phyloP scores from a whole-genome alignment of 768 basidiomycete genomes.

The Tulasnella sp. region DNA sequence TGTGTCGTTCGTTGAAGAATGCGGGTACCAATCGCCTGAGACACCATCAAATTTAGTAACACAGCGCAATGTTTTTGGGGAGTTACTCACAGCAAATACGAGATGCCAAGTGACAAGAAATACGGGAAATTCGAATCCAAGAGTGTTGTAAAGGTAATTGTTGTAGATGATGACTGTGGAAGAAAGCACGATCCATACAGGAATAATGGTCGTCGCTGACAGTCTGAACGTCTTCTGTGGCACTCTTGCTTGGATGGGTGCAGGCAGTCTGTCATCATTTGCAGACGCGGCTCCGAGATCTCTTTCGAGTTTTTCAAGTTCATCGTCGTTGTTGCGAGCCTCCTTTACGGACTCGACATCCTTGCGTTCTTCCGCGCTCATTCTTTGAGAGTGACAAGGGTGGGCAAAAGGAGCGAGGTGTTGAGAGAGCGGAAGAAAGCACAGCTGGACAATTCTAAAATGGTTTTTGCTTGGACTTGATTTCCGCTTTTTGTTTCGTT shows the following conservation, averaged over 20 bases:
- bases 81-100: conserved; percentile 43
- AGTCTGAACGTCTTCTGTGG: conserved; percentile 13
- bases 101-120: conserved; percentile 86
- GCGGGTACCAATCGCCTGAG: conserved; percentile 69
- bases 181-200: conserved; percentile 83
- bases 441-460: too few relatives aligned
- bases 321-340: conserved; percentile 13
- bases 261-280: background rate
- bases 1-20: conserved; percentile 68
- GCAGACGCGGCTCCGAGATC: conserved; percentile 8
- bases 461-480: too few relatives aligned
- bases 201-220: conserved; percentile 59
- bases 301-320: conserved; percentile 19
- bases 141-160: conserved; percentile 74
- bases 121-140: conserved; percentile 79
- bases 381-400: too few relatives aligned
- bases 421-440: too few relatives aligned
- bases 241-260: conserved; percentile 1
- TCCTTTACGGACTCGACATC: conserved; percentile 14
- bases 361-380: conserved; percentile 6
- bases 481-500: too few relatives aligned
- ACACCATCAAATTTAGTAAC: background rate
- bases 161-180: conserved; percentile 93
- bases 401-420: too few relatives aligned
- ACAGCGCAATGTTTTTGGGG: conserved; percentile 18